phyloP scores from a whole-genome alignment of 73 alveolate genomes.

The Stentor roeselii region DNA sequence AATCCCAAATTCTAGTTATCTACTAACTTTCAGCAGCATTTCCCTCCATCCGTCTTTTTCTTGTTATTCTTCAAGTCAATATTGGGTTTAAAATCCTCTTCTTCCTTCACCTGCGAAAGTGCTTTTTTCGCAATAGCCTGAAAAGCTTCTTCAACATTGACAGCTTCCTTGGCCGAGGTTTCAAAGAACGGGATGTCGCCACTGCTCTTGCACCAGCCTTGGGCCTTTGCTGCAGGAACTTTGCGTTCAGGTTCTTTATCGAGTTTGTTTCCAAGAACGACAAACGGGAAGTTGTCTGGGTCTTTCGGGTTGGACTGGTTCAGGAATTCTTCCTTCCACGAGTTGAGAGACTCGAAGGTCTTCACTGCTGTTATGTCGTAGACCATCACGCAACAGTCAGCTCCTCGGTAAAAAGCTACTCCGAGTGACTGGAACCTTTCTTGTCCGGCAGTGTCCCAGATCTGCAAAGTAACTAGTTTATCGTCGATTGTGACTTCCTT shows the following conservation, averaged over 20 bases:
- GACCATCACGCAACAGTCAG: constrained; percentile 89
- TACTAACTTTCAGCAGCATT: constrained; percentile 12
- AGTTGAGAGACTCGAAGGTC: constrained; percentile 72
- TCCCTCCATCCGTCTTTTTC: background rate
- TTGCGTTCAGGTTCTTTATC: constrained; percentile 67
- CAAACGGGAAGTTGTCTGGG: constrained; percentile 90
- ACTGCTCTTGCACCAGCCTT: constrained; percentile 79
- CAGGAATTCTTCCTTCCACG: constrained; percentile 89
- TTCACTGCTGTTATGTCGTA: constrained; percentile 75
- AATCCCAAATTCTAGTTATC: too few species aligned
- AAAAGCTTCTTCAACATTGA: constrained; percentile 85
- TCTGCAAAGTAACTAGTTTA: constrained; percentile 80
- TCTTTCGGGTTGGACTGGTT: constrained; percentile 82
- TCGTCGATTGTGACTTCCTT: constrained; percentile 88
- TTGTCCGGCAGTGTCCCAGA: constrained; percentile 70
- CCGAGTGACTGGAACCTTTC: constrained; percentile 90
- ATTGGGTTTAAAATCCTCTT: constrained; percentile 29
- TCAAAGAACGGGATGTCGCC: constrained; percentile 78
- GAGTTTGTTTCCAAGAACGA: constrained; percentile 88
- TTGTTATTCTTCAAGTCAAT: background rate
- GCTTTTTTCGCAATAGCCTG: constrained; percentile 81
- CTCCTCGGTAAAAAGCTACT: constrained; percentile 95
- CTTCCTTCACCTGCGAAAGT: constrained; percentile 49
- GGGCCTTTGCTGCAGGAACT: constrained; percentile 65
- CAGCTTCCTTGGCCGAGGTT: constrained; percentile 83